Conservation (phyloP, 2,329 filamentous ascomycete species). For the Cryphonectria naterciae region DNA sequence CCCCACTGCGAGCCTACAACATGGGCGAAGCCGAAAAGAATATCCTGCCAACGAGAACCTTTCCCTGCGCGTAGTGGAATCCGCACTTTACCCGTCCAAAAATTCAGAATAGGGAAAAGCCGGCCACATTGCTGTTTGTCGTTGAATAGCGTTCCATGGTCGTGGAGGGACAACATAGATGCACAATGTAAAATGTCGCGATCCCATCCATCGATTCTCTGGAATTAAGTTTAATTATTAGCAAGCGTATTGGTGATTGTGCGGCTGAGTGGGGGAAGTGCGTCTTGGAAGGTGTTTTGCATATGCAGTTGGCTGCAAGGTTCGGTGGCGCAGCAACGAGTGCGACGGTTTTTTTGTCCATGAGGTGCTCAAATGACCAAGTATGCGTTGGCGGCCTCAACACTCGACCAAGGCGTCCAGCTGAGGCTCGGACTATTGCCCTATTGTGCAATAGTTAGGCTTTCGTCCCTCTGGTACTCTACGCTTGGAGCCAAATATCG, state of each 20-base stretch:
- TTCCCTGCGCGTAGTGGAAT: no score
- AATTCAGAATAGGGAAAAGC: not conserved
- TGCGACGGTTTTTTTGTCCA: not conserved
- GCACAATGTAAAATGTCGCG: not conserved
- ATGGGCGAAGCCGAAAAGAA: not conserved
- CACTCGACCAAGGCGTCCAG: not conserved
- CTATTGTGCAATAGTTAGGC: not conserved
- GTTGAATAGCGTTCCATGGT: not conserved
- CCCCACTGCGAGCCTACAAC: not conserved
- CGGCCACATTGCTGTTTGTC: not conserved
- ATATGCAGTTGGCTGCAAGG: conserved; percentile 9
- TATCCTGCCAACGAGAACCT: not conserved
- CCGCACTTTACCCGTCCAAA: not conserved
- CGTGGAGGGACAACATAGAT: not conserved
- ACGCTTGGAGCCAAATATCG: not conserved
- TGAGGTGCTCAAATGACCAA: not conserved
- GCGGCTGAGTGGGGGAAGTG: not conserved
- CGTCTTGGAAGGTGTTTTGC: not conserved
- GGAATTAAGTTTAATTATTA: not conserved
- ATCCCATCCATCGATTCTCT: no score
- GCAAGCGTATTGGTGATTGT: not conserved
- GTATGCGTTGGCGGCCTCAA: not conserved
- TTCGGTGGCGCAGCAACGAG: not conserved
- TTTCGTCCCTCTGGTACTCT: not conserved
- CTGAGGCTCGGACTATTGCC: not conserved